phyloP scores from a whole-genome alignment of 129 eudicot genomes.

The Pittosporum tobira region DNA sequence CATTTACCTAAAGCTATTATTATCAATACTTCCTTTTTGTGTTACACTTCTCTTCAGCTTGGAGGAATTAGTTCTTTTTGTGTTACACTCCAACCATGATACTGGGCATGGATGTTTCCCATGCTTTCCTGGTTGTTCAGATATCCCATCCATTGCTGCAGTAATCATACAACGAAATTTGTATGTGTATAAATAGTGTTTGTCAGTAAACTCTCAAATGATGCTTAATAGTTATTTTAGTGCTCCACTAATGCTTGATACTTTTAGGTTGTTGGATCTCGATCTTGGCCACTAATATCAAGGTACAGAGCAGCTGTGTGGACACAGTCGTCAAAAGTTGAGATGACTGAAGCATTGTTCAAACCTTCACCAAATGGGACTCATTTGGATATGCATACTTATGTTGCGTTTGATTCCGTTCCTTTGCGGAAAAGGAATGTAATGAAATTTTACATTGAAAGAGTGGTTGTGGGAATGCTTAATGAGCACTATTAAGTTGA shows the following conservation, averaged over 20 bases:
- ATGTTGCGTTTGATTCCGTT: too few relatives aligned
- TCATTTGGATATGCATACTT: too few relatives aligned
- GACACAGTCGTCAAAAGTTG: constrained; percentile 64
- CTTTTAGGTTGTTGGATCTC: too few relatives aligned
- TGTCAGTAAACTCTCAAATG: constrained; percentile 6
- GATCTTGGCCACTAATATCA: too few relatives aligned
- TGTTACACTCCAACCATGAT: constrained; percentile 80
- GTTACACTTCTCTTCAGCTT: too few relatives aligned
- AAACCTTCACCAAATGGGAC: constrained; percentile 69
- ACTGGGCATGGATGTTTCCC: constrained; percentile 89
- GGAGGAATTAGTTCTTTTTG: constrained; percentile 81
- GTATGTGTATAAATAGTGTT: constrained; percentile 2
- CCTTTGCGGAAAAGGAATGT: too few relatives aligned
- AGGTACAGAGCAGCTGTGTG: too few relatives aligned
- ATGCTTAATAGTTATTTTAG: constrained; percentile 14
- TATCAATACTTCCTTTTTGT: constrained; percentile 3
- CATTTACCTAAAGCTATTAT: too few relatives aligned
- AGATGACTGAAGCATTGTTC: constrained; percentile 65
- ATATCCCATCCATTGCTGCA: constrained; percentile 83
- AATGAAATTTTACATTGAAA: too few relatives aligned
- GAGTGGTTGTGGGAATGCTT: too few relatives aligned
- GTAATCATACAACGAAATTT: constrained; percentile 27
- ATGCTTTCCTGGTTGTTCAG: constrained; percentile 65
- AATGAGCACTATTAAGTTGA: too few relatives aligned
- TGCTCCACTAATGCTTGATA: constrained; percentile 5